Evolutionary conservation across 768 basidiomycete species (phyloP), one percentile per base, ranked within the genome.

Genomic region (Phanerochaete sordida): DNA sequence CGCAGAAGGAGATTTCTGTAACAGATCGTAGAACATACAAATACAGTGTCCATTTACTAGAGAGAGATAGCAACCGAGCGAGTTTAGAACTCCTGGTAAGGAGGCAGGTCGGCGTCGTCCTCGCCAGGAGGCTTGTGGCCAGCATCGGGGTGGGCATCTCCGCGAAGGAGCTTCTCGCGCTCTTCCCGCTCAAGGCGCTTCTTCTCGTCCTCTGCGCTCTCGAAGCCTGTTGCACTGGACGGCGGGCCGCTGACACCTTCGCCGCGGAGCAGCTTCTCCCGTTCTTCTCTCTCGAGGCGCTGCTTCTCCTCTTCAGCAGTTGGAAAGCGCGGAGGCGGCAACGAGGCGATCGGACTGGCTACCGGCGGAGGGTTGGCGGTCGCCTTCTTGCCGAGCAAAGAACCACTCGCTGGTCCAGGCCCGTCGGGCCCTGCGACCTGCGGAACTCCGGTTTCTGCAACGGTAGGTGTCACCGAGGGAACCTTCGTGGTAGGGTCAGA

Each of bases 381-480:
- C 23, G 61, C 57, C 60, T 73, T 79, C 64, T 84, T 75, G 59
- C 86, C 80, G 62, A 72, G 79, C 57, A 90, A 73, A 2, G 86
- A 86, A 5, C 87, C 89, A 61, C 81, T 84, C 1, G 83, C 79
- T 5, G 87, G 86, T 2, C 88, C 87, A 44, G 87, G 85, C 8
- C 87, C 89, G 0, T 67, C 72, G 3, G 77, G 74, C 19, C 85
- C 82, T 3, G 85, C 84, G 19, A 79, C 72, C n/a, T 88, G 74
- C 19, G 88, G 89, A n/a, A 88, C 74, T 13, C 87, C 88, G 0
- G 90, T 90, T 69, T 91, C 90, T 11, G 90, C 87, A 7, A 92
- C 79, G 3, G 88, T 90, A 3, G 86, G 88, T 8, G 73, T 74
- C n/a, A 70, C 70, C 28, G 71, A 64, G 9, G 80, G 72, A 44